phyloP scores from a whole-genome alignment of 2,329 filamentous ascomycete species.

The Neobulgaria alba region DNA sequence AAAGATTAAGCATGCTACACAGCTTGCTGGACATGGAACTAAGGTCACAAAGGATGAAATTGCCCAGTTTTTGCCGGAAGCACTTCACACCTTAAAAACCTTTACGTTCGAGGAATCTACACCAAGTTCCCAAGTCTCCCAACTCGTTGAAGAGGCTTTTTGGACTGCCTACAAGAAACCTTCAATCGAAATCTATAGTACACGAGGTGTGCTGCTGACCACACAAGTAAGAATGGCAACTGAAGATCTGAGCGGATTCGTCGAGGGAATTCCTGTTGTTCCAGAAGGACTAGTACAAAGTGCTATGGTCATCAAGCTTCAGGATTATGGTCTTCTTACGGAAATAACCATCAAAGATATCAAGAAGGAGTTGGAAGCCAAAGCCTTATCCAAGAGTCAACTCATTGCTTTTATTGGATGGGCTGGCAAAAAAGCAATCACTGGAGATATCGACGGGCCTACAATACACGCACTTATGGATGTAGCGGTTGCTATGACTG shows the following conservation, averaged over 20 bases:
- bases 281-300: conserved; percentile 65
- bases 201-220: conserved; percentile 76
- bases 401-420: conserved; percentile 77
- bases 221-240: conserved; percentile 70
- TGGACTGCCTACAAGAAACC: conserved; percentile 84
- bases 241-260: conserved; percentile 59
- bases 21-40: conserved; percentile 34
- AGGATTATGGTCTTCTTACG: conserved; percentile 77
- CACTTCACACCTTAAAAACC: conserved; percentile 74
- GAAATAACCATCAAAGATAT: conserved; percentile 85
- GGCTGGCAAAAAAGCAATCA: conserved; percentile 63
- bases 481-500: conserved; percentile 67
- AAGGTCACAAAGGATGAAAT: conserved; percentile 57
- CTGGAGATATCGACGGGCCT: conserved; percentile 61
- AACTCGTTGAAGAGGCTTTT: conserved; percentile 88
- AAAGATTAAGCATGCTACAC: conserved; percentile 43
- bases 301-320: conserved; percentile 72
- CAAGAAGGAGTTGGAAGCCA: conserved; percentile 70
- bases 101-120: conserved; percentile 89
- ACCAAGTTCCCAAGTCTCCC: conserved; percentile 72
- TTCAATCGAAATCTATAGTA: conserved; percentile 81
- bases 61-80: conserved; percentile 62
- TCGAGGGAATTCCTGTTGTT: conserved; percentile 81
- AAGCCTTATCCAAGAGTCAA: conserved; percentile 71
- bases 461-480: conserved; percentile 65